A percentile compares a stretch with the other conserved stretches of the same genome.
Evolutionary conservation across 257 asterid genomes (phyloP).

Genomic region (Penstemon barbatus): DNA sequence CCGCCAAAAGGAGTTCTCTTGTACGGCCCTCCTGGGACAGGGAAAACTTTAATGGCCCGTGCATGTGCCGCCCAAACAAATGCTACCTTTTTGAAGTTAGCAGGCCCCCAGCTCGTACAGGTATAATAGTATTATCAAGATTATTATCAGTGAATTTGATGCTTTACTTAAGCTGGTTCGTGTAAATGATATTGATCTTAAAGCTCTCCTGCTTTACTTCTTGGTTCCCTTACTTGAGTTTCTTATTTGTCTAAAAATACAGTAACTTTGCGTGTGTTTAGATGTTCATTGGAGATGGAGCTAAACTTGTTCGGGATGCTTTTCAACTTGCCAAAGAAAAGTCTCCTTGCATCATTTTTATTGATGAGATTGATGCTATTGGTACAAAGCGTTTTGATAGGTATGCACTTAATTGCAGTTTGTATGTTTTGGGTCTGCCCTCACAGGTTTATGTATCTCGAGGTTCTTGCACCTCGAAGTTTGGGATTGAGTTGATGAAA

Average conservation of each 20-base stretch:
- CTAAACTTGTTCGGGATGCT: conserved; percentile 95
- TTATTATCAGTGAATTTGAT: neutral
- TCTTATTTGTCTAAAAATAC: neutral
- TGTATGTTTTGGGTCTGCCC: conserved; percentile 2
- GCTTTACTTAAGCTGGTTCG: neutral
- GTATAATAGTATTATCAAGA: conserved; percentile 27
- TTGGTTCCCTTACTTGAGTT: neutral
- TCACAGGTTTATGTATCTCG: neutral
- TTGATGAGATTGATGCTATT: conserved; percentile 94
- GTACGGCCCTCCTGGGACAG: conserved; percentile 93
- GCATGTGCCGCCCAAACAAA: conserved; percentile 99
- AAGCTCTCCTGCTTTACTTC: neutral
- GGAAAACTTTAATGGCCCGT: conserved; percentile 89
- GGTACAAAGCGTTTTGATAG: conserved; percentile 93
- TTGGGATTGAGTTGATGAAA: neutral
- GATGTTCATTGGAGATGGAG: conserved; percentile 94
- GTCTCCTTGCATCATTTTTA: conserved; percentile 91
- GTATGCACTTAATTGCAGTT: conserved; percentile 34
- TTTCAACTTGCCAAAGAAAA: conserved; percentile 92
- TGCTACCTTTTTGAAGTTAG: conserved; percentile 90
- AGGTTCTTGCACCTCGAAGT: neutral
- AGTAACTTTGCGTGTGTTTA: conserved; percentile 27
- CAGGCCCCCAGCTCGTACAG: conserved; percentile 97
- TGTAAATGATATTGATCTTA: neutral
- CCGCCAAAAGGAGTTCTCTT: conserved; percentile 87